Evolutionary conservation across 768 basidiomycete species (phyloP).

Genomic region (Glaciozyma martinii): DNA sequence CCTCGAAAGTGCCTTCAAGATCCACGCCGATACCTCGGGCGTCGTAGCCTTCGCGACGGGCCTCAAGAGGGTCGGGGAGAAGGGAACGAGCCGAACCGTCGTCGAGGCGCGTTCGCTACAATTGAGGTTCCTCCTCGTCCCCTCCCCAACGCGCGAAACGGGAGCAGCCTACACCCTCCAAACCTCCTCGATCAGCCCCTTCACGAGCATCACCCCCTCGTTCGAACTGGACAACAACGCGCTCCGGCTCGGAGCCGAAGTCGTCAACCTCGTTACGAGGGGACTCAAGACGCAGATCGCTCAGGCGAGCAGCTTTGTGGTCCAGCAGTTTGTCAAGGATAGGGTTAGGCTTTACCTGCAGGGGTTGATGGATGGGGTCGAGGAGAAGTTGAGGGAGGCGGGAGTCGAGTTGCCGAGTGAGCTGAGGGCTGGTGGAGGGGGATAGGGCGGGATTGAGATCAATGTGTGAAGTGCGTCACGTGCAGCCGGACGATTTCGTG

Average conservation of each 20-base stretch:
- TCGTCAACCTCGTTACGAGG: neutral
- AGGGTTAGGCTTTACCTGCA: neutral
- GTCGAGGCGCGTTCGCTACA: neutral
- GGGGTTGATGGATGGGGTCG: neutral
- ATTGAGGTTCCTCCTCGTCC: neutral
- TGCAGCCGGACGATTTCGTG: too few relatives aligned
- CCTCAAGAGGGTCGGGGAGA: neutral
- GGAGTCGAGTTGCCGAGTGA: neutral
- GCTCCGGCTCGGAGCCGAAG: neutral
- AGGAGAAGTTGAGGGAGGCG: constrained; percentile 1
- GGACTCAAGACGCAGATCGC: neutral
- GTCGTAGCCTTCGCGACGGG: constrained; percentile 1
- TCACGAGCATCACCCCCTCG: neutral
- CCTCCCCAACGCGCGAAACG: neutral
- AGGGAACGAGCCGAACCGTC: neutral
- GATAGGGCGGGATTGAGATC: too few relatives aligned
- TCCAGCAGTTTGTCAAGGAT: neutral
- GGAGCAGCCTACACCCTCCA: neutral
- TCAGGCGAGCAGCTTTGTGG: neutral
- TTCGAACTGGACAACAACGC: neutral
- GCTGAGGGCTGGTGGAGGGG: neutral
- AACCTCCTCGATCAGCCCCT: neutral
- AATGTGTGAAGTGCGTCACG: too few relatives aligned
- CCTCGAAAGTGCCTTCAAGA: neutral
- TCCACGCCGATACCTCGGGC: neutral